Evolutionary conservation across 306 rosid genomes (phyloP), one percentile per base, ranked within the genome.

Genomic region (Astragalus membranaceus): DNA sequence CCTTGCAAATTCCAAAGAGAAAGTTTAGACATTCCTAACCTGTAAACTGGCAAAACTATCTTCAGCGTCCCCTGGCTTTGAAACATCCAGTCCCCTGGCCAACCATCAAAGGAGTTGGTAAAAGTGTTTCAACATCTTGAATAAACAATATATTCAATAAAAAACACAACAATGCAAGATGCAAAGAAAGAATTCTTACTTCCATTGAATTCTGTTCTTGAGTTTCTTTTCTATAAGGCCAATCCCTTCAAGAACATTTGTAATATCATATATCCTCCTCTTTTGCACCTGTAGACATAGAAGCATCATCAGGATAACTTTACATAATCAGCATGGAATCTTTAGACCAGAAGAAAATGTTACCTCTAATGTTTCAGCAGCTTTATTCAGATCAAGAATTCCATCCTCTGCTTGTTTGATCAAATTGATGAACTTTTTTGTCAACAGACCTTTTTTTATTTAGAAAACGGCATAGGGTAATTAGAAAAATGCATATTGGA

Each of bases 181-280:
- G 16, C n/a, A 32, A 3, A 56, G 60, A 78, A 75, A 41, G 55
- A 60, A 79, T 35, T 63, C 97, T 52, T 87, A 94, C 98, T 94
- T 94, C 98, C 97, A 90, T 67, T 94, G 98, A 80, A 94, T 94
- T 85, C 97, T 87, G 75, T 94, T 94, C 82, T 94, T 94, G 55
- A 90, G 97, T 80, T 88, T 94, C 84, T 94, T 94, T 77, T 94
- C 99, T 80, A 94, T 94, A 16, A 94, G 99, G 75, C 99, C 99
- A 73, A 94, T 91, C 85, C 97, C 97, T 86, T 94, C 99, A 29
- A 94, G 96, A 72, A 94, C 99, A 83, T 94, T 90, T 73, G 99
- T 94, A 83, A 90, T 94, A 72, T 94, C 99, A 80, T 94, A 94
- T 87, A 94, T 94, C 59, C 99, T 86, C 70, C 99, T 85, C 85